These are phyloP conservation scores for Apiosordaria backusii DNA, from an alignment of 495 filamentous ascomycete species.

Conservation along the genomic window DNA sequence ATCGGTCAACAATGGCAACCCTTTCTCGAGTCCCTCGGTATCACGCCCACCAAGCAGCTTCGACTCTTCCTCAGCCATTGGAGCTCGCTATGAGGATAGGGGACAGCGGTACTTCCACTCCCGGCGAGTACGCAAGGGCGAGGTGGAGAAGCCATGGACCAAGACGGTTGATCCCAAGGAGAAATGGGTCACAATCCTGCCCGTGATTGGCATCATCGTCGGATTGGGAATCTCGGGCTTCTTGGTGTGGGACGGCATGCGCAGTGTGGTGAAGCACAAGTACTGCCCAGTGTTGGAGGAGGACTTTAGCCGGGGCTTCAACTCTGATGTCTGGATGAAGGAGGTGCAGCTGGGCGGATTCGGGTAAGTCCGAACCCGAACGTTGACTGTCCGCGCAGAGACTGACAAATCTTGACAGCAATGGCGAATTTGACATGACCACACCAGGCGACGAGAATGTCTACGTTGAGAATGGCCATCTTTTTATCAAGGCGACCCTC, in stretches of 20 bases:
- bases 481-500: constrained; percentile 74
- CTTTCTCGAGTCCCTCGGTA: constrained; percentile 54
- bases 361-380: constrained; percentile 54
- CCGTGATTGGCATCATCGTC: constrained; percentile 61
- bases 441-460: constrained; percentile 67
- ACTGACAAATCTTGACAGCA: constrained; percentile 50
- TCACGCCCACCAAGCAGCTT: constrained; percentile 55
- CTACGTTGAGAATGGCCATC: constrained; percentile 62
- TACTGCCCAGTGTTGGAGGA: constrained; percentile 73
- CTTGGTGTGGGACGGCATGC: constrained; percentile 67
- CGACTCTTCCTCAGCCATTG: constrained; percentile 45
- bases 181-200: constrained; percentile 82
- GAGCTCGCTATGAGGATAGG: constrained; percentile 25
- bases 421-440: constrained; percentile 75
- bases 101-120: constrained; percentile 69
- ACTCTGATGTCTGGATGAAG: constrained; percentile 65
- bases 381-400: constrained; percentile 5
- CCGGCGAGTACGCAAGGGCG: constrained; percentile 64
- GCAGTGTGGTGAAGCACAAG: constrained; percentile 64
- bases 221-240: constrained; percentile 64
- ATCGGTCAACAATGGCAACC: constrained; percentile 38
- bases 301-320: constrained; percentile 59
- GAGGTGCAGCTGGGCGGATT: constrained; percentile 80
- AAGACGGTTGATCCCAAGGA: constrained; percentile 66
- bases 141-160: constrained; percentile 68